Evolutionary conservation across 1,139 yeast species (phyloP), one percentile per base, ranked within the genome.

Genomic region (Arxiozyma telluris): DNA sequence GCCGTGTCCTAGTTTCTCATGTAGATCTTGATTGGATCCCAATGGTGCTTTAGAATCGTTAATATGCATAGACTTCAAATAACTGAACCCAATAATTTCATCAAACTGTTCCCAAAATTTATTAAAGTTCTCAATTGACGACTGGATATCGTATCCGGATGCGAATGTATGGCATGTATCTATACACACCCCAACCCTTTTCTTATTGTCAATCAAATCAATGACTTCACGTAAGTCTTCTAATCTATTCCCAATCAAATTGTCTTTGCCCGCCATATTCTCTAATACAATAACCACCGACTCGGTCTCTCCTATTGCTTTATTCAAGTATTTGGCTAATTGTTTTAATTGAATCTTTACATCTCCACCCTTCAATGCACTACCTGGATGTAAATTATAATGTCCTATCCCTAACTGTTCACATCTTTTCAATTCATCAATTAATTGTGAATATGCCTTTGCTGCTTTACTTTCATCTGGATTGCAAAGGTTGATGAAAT

Each of bases 191-290:
- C 98, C 98, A 9, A 93, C 83, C 54, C 98, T 76, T 1, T 74
- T 69, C 67, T 91, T 91, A 64, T 90, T 80, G 3, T 88, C 85
- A 9, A 93, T 80, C 75, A 83, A 68, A 49, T 79, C 85, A 50
- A 93, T 89, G 21, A 94, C 91, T 39, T 79, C 80, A 41, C 78
- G 75, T 49, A 93, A 74, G 64, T 93, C 98, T 60, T 86, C 82
- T 44, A 93, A 71, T 49, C 80, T 76, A 4, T 94, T 85, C 0
- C 98, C 98, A 50, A 93, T 86, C 56, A 91, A 76, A 58, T 87
- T 86, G 8, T 96, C 96, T 61, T 90, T 96, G 15, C 98, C 98
- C 0, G 98, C 97, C 98, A 94, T 93, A 66, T 93, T 93, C 67
- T 93, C 99, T 55, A 94, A 77, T 15, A 93, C 96, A 51, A 93